Percentiles rank a stretch among this genome's conserved stretches.
Evolutionary conservation across 75 land plant genomes (phyloP).

Genomic region (Azolla pinnata): DNA sequence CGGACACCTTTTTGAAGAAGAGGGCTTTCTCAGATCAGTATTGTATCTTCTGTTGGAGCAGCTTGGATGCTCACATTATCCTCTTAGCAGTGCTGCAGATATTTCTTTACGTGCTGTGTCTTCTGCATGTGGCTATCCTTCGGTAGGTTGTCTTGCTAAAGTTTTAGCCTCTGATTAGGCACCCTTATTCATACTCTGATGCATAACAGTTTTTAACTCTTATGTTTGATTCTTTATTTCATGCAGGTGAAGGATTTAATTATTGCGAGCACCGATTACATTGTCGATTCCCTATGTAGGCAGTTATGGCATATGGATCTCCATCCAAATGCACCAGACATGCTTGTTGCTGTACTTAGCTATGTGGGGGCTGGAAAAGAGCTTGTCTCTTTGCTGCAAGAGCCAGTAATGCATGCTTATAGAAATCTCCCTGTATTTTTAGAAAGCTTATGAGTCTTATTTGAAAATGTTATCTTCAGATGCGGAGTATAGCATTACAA

Average conservation of each 20-base stretch:
- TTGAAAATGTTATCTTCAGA: slow-evolving; percentile 40
- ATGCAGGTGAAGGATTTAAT: slow-evolving; percentile 72
- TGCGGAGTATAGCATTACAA: slow-evolving; percentile 66
- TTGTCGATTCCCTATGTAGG: slow-evolving; percentile 83
- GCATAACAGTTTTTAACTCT: no score
- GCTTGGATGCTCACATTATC: slow-evolving; percentile 50
- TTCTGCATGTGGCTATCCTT: slow-evolving; percentile 41
- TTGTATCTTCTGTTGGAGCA: slow-evolving; percentile 71
- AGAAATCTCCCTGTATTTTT: no score
- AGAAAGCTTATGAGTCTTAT: no score
- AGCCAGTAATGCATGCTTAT: slow-evolving; percentile 89
- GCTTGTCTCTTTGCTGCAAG: slow-evolving; percentile 77
- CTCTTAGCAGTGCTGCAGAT: slow-evolving; percentile 55
- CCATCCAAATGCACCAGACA: slow-evolving; percentile 67
- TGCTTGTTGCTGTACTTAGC: slow-evolving; percentile 75
- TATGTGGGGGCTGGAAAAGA: slow-evolving; percentile 72
- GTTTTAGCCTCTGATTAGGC: background rate
- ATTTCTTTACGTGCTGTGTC: slow-evolving; percentile 49
- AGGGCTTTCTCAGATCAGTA: slow-evolving; percentile 65
- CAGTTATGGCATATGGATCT: slow-evolving; percentile 78
- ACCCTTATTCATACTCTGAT: no score
- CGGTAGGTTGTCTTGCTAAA: slow-evolving; percentile 34
- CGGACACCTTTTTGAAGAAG: slow-evolving; percentile 46
- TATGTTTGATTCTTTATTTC: no score
- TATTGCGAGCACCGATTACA: slow-evolving; percentile 73